phyloP scores from a whole-genome alignment of 345 rosid species.

The Melaleuca alternifolia region DNA sequence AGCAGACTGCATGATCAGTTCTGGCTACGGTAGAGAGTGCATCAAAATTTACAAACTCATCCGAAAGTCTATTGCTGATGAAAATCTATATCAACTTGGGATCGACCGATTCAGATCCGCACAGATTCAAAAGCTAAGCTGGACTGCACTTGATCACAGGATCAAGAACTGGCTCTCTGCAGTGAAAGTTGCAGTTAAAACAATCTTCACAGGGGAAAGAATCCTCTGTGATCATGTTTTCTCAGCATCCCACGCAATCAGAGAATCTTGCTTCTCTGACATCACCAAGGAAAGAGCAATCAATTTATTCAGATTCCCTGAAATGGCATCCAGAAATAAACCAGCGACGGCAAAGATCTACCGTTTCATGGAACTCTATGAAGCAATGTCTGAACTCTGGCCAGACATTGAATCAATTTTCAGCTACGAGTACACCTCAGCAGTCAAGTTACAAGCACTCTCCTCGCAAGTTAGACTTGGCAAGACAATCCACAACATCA shows the following conservation, averaged over 20 bases:
- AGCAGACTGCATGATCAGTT: slow-evolving; percentile 66
- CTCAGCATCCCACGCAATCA: slow-evolving; percentile 31
- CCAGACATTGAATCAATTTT: slow-evolving; percentile 63
- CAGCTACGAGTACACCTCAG: slow-evolving; percentile 41
- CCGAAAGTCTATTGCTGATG: slow-evolving; percentile 62
- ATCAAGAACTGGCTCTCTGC: slow-evolving; percentile 66
- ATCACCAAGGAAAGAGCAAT: slow-evolving; percentile 53
- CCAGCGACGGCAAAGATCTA: slow-evolving; percentile 46
- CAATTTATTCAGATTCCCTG: slow-evolving; percentile 62
- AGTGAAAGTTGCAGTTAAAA: slow-evolving; percentile 40
- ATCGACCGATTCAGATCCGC: slow-evolving; percentile 36
- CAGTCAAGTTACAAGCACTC: slow-evolving; percentile 40
- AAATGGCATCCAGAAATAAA: slow-evolving; percentile 48
- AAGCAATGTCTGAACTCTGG: slow-evolving; percentile 44
- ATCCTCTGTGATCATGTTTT: slow-evolving; percentile 61
- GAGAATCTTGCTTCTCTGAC: slow-evolving; percentile 63
- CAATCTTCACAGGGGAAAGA: slow-evolving; percentile 57
- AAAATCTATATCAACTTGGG: slow-evolving; percentile 50
- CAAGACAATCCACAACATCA: slow-evolving; percentile 22
- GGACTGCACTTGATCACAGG: slow-evolving; percentile 39
- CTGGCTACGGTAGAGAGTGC: slow-evolving; percentile 76
- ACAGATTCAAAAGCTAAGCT: slow-evolving; percentile 36
- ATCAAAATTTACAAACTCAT: slow-evolving; percentile 32
- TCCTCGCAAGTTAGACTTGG: slow-evolving; percentile 46
- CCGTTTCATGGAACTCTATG: slow-evolving; percentile 52